These are phyloP conservation scores for Microsporum audouinii DNA, from an alignment of 2,329 filamentous ascomycete species.

Conservation along the genomic window DNA sequence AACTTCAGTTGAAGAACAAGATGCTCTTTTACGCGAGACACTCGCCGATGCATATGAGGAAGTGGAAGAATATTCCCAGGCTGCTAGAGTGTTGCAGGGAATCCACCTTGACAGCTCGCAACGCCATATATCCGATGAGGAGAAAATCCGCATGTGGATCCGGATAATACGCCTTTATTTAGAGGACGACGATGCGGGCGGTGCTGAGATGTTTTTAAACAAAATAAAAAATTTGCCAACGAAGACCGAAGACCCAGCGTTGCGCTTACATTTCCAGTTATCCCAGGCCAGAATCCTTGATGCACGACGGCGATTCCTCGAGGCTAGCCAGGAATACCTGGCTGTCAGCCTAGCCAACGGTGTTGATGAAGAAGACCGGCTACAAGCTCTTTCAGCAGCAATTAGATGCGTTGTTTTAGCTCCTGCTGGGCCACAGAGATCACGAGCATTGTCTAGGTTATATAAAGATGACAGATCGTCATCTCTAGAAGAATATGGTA, in stretches of 20 bases:
- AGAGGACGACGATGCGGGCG: slow-evolving; percentile 81
- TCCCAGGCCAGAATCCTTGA: slow-evolving; percentile 90
- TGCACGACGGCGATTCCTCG: slow-evolving; percentile 76
- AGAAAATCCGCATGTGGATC: slow-evolving; percentile 79
- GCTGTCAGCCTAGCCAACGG: slow-evolving; percentile 65
- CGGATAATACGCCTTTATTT: slow-evolving; percentile 89
- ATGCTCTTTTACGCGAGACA: slow-evolving; percentile 62
- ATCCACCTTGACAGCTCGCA: slow-evolving; percentile 86
- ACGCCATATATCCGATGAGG: slow-evolving; percentile 67
- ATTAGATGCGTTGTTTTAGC: slow-evolving; percentile 88
- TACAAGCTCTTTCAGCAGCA: slow-evolving; percentile 73
- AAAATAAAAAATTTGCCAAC: slow-evolving; percentile 76
- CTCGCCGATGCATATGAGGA: slow-evolving; percentile 73
- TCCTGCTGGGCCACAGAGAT: slow-evolving; percentile 75
- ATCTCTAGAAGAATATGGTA: slow-evolving; percentile 62
- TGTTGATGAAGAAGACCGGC: slow-evolving; percentile 75
- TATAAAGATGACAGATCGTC: slow-evolving; percentile 85
- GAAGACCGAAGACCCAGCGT: slow-evolving; percentile 59
- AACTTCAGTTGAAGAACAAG: slow-evolving; percentile 74
- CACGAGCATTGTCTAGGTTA: slow-evolving; percentile 64
- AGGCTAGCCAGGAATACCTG: slow-evolving; percentile 80
- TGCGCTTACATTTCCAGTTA: slow-evolving; percentile 76
- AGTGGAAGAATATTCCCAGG: slow-evolving; percentile 66
- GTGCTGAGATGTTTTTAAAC: slow-evolving; percentile 79
- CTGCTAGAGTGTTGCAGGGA: slow-evolving; percentile 65